Conservation (phyloP, 441 rosid genomes). For the Croton laevigatus region DNA sequence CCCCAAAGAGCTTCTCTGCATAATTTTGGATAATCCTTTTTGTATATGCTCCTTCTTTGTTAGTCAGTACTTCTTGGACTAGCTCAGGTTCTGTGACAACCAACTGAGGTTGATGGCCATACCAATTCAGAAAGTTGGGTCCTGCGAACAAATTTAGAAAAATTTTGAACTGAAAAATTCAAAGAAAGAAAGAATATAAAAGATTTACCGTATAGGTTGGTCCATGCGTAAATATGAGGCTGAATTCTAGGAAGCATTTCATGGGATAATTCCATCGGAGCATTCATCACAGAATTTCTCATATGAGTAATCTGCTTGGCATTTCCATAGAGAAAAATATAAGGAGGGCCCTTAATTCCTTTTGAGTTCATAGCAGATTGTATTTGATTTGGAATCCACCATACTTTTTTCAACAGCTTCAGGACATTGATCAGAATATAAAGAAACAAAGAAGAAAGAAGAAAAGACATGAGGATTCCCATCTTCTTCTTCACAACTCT, state of each 20-base stretch:
- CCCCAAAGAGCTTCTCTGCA: slow-evolving; percentile 31
- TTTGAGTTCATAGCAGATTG: no score
- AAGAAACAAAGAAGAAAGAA: no score
- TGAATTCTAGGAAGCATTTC: slow-evolving; percentile 30
- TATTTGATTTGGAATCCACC: slow-evolving; percentile 15
- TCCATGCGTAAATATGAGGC: slow-evolving; percentile 39
- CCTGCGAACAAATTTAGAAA: slow-evolving; percentile 17
- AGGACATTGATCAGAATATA: no score
- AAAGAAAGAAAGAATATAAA: background rate
- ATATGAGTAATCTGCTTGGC: no score
- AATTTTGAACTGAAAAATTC: background rate
- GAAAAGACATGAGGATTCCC: no score
- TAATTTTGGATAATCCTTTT: slow-evolving; percentile 9
- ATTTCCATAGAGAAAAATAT: no score
- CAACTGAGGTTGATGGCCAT: slow-evolving; percentile 28
- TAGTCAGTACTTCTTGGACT: slow-evolving; percentile 32
- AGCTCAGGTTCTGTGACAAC: slow-evolving; percentile 32
- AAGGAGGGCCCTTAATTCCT: no score
- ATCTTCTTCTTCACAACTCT: no score
- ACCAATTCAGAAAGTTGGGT: slow-evolving; percentile 32
- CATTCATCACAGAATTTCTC: slow-evolving; percentile 7
- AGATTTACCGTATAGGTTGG: slow-evolving; percentile 31
- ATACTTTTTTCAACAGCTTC: no score
- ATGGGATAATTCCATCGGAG: slow-evolving; percentile 32
- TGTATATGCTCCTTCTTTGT: slow-evolving; percentile 24